A percentile compares a stretch with the other conserved stretches of the same genome.
These are phyloP conservation scores for Penicillium taxi DNA, from an alignment of 495 filamentous ascomycete genomes.

Conservation along the genomic window DNA sequence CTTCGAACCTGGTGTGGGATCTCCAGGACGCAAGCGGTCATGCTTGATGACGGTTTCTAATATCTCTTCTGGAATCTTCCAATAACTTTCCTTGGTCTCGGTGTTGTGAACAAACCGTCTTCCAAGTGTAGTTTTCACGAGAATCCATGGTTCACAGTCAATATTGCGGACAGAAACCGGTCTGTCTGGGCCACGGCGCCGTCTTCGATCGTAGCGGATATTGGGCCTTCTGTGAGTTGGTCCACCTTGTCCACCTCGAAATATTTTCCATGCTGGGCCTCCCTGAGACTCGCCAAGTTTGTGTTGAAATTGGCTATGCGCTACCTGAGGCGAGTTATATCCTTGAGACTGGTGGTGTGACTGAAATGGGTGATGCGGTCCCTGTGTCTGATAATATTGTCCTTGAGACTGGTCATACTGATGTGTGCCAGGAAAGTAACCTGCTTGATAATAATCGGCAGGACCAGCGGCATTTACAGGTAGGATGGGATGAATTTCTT, in stretches of 20 bases:
- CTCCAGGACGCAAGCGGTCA: constrained; percentile 43
- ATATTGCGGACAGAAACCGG: constrained; percentile 74
- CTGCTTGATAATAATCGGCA: no score
- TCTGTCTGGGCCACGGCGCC: constrained; percentile 60
- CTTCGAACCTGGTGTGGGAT: background rate
- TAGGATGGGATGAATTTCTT: no score
- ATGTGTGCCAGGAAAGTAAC: no score
- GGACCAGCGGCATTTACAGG: no score
- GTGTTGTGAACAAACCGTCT: constrained; percentile 84
- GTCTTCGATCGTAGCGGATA: constrained; percentile 47
- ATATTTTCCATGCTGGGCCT: constrained; percentile 17
- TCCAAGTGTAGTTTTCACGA: constrained; percentile 84
- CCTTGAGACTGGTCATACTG: no score
- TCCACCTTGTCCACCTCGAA: constrained; percentile 44
- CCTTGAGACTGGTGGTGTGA: no score
- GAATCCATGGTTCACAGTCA: constrained; percentile 77
- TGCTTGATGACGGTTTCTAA: constrained; percentile 71
- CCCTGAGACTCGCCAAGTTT: constrained; percentile 10
- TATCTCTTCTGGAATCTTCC: constrained; percentile 81
- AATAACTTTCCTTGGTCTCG: constrained; percentile 77
- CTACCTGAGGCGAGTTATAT: no score
- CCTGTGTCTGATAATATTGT: no score
- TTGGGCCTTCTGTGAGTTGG: no score
- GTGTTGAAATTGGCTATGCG: no score
- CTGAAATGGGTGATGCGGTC: constrained; percentile 38